A percentile compares a stretch with the other conserved stretches of the same genome.
Conservation (phyloP, 129 eudicot genomes). For the Artemisia annua region DNA sequence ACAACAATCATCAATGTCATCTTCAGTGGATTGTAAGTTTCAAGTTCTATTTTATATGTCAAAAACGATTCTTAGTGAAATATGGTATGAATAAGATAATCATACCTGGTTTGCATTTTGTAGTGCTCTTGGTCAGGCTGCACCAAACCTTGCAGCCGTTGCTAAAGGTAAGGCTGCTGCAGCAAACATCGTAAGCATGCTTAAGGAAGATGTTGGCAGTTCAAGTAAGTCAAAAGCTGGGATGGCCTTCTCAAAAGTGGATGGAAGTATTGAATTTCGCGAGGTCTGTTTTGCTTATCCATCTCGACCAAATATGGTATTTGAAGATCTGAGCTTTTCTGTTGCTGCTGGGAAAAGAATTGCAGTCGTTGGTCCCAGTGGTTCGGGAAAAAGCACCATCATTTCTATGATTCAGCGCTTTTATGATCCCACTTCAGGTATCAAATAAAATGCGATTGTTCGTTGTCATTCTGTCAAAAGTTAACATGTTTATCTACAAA, state of each 20-base stretch:
- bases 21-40: conserved; percentile 85
- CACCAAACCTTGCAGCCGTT: conserved; percentile 75
- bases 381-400: conserved; percentile 78
- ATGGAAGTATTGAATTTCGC: conserved; percentile 56
- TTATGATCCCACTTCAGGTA: conserved; percentile 71
- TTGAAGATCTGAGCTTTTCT: conserved; percentile 58
- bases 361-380: conserved; percentile 85
- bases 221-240: conserved; percentile 39
- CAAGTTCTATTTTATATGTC: background rate
- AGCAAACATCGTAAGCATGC: conserved; percentile 54
- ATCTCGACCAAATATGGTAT: conserved; percentile 58
- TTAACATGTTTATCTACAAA: too few relatives aligned
- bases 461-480: too few relatives aligned
- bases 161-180: conserved; percentile 73
- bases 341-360: conserved; percentile 53
- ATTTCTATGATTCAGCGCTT: conserved; percentile 70
- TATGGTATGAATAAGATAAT: conserved; percentile 17
- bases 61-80: background rate
- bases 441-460: conserved; percentile 4
- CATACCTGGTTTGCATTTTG: conserved; percentile 11
- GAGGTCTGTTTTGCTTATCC: conserved; percentile 66
- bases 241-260: conserved; percentile 43
- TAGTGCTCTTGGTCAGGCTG: conserved; percentile 89
- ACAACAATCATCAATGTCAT: conserved; percentile 80
- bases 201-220: conserved; percentile 44